A percentile compares a stretch with the other conserved stretches of the same genome.
Evolutionary conservation across 139 green algal species (phyloP).

Genomic region (Chlorella sp.): DNA sequence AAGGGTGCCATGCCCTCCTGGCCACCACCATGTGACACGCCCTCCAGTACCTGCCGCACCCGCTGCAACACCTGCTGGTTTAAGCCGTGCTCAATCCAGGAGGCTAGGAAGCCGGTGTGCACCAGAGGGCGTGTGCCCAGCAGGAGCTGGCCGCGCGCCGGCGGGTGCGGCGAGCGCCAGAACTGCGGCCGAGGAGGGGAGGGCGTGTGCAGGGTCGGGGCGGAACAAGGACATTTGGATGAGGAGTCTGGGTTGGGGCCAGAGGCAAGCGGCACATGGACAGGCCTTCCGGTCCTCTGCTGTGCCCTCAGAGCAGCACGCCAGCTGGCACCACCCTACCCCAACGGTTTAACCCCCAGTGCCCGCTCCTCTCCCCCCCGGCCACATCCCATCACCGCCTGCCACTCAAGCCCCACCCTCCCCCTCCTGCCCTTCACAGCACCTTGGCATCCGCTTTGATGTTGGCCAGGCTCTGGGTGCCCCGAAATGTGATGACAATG

Average conservation of each 20-base stretch:
- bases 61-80: conserved; percentile 1
- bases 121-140: conserved; percentile 2
- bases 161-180: conserved; percentile 18
- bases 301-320: too few species aligned
- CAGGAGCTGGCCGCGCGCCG: neutral
- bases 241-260: too few species aligned
- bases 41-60: conserved; percentile 11
- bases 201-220: neutral
- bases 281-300: too few species aligned
- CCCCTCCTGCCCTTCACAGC: too few species aligned
- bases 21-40: neutral
- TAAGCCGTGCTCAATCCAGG: neutral
- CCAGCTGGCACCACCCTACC: too few species aligned
- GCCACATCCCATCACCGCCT: neutral
- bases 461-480: conserved; percentile 17
- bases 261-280: too few species aligned
- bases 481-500: neutral
- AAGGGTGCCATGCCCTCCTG: neutral
- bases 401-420: neutral
- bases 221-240: too few species aligned
- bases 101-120: conserved; percentile 12
- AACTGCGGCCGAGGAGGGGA: neutral
- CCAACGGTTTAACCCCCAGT: too few species aligned
- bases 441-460: conserved; percentile 7
- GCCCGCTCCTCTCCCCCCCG: neutral